Conservation (phyloP, 441 rosid species). For the Biscutella laevigata region DNA sequence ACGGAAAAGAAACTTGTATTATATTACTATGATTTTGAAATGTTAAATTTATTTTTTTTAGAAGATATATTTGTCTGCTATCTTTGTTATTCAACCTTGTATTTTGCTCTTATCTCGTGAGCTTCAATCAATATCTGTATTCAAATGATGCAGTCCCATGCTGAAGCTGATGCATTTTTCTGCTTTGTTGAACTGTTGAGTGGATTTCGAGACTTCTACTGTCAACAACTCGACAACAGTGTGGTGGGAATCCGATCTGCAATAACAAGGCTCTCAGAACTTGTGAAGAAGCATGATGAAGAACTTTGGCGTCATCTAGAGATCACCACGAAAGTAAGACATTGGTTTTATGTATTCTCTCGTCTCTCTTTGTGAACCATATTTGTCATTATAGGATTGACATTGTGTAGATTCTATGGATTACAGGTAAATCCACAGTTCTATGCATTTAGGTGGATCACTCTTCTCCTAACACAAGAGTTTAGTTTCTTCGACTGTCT, state of each 20-base stretch:
- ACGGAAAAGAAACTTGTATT: too few species aligned
- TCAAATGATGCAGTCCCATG: conserved; percentile 54
- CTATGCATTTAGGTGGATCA: conserved; percentile 96
- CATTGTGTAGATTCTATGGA: conserved; percentile 19
- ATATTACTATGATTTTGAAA: neutral
- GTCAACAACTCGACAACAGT: conserved; percentile 98
- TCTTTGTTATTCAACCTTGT: neutral
- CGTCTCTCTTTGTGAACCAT: neutral
- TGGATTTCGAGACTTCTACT: conserved; percentile 90
- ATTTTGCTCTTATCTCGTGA: neutral
- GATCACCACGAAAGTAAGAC: conserved; percentile 82
- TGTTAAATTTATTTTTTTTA: neutral
- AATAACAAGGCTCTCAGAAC: conserved; percentile 71
- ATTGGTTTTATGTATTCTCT: neutral
- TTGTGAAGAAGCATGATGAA: conserved; percentile 86
- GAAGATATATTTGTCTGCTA: neutral
- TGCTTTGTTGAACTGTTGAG: conserved; percentile 88
- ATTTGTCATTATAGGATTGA: conserved; percentile 5
- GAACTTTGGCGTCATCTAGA: conserved; percentile 99
- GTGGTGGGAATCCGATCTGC: conserved; percentile 89
- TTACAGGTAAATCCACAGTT: conserved; percentile 93
- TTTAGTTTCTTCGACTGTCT: conserved; percentile 82
- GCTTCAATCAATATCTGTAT: conserved; percentile 7
- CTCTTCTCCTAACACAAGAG: conserved; percentile 89
- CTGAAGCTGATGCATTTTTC: conserved; percentile 93